Conservation (phyloP, 768 basidiomycete genomes). For the Hypholoma sublateritium region DNA sequence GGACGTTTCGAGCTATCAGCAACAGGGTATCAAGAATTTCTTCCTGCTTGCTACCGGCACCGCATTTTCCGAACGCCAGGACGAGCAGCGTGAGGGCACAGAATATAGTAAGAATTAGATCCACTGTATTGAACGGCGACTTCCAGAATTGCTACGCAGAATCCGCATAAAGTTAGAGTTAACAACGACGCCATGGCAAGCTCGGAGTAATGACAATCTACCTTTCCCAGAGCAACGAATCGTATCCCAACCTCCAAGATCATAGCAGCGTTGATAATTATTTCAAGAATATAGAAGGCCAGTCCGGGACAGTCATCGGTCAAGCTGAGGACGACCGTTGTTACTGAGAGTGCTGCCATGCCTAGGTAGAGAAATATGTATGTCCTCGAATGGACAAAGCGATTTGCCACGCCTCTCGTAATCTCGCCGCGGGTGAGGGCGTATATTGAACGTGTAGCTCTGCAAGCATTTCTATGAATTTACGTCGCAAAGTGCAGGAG, state of each 20-base stretch:
- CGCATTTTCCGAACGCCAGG: conserved; percentile 85
- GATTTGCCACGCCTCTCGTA: conserved; percentile 81
- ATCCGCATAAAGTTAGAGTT: not conserved
- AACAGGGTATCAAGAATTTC: conserved; percentile 92
- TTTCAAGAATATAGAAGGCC: conserved; percentile 87
- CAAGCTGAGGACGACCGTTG: conserved; percentile 83
- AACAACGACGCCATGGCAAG: not conserved
- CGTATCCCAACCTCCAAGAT: conserved; percentile 91
- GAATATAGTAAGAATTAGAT: conserved; percentile 85
- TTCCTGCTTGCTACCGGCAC: conserved; percentile 83
- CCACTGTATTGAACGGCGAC: conserved; percentile 88
- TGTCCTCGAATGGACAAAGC: conserved; percentile 83
- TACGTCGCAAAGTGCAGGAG: conserved; percentile 9
- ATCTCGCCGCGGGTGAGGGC: conserved; percentile 82
- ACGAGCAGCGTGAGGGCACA: conserved; percentile 89
- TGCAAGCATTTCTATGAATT: conserved; percentile 29
- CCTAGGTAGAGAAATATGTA: conserved; percentile 88
- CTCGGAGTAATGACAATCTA: conserved; percentile 38
- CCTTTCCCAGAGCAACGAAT: conserved; percentile 90
- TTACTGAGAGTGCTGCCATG: conserved; percentile 85
- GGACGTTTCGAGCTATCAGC: conserved; percentile 87
- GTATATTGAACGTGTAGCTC: conserved; percentile 81
- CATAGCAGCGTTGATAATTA: conserved; percentile 89
- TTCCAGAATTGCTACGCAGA: conserved; percentile 88
- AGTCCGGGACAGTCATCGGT: conserved; percentile 82